phyloP scores from a whole-genome alignment of 306 rosid genomes.

The Sicyos edulis region DNA sequence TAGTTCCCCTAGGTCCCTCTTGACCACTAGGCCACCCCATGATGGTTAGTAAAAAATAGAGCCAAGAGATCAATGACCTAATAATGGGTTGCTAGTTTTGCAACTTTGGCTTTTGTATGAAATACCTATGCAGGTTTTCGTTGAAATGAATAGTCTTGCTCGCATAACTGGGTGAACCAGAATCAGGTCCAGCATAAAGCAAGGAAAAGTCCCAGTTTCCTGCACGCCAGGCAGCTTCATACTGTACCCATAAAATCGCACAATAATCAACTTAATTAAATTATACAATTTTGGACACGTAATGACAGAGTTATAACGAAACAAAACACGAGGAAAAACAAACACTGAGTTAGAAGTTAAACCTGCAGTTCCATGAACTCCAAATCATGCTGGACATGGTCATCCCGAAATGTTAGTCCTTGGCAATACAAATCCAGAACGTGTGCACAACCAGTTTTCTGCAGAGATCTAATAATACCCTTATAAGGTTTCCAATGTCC shows the following conservation, averaged over 20 bases:
- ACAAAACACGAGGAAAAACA: background rate
- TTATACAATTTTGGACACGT: too few relatives aligned
- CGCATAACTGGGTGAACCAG: constrained; percentile 33
- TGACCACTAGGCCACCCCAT: too few relatives aligned
- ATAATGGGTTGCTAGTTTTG: background rate
- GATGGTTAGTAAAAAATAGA: too few relatives aligned
- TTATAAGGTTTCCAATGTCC: constrained; percentile 62
- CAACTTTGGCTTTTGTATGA: constrained; percentile 4
- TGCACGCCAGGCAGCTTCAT: constrained; percentile 94
- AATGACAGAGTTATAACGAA: too few relatives aligned
- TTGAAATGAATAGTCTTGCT: constrained; percentile 54
- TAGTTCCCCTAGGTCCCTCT: too few relatives aligned
- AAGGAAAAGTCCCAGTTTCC: constrained; percentile 93
- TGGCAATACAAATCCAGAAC: constrained; percentile 81
- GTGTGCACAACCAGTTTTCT: constrained; percentile 82
- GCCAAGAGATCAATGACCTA: too few relatives aligned
- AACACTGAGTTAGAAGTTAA: background rate
- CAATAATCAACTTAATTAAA: background rate
- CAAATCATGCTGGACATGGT: constrained; percentile 62
- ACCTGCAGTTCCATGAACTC: constrained; percentile 80
- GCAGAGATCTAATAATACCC: constrained; percentile 78
- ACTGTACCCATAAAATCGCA: constrained; percentile 32
- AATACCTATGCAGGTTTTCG: constrained; percentile 78
- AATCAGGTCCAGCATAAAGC: constrained; percentile 39
- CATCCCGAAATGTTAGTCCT: constrained; percentile 68